Evolutionary conservation across 1,284 basidiomycete species (phyloP).

Genomic region (Apiotrichum brassicae): DNA sequence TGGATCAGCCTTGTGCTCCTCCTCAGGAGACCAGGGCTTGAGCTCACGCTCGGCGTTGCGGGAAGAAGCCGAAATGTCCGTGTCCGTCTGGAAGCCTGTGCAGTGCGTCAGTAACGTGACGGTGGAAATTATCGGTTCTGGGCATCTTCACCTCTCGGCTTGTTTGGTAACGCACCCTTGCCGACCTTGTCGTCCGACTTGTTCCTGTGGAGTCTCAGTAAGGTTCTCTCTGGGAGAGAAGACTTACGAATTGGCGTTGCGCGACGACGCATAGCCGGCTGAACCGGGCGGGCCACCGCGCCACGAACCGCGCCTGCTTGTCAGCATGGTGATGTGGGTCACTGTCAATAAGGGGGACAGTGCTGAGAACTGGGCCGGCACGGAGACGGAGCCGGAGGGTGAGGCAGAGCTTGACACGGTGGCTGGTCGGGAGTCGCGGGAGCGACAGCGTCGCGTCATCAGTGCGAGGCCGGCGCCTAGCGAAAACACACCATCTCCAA

Average conservation of each 20-base stretch:
- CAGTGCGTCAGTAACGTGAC: not conserved
- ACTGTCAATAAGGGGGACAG: not conserved
- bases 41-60: slow-evolving; percentile 62
- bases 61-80: slow-evolving; percentile 63
- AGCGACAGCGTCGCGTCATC: not conserved
- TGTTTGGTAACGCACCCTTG: slow-evolving; percentile 11
- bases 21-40: slow-evolving; percentile 64
- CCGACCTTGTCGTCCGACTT: slow-evolving; percentile 9
- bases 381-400: not conserved
- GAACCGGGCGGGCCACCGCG: slow-evolving; percentile 35
- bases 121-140: not conserved
- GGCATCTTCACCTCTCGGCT: slow-evolving; percentile 11
- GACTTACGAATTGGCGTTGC: slow-evolving; percentile 9
- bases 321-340: slow-evolving; percentile 8
- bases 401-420: too few species aligned
- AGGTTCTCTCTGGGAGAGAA: not conserved
- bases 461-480: not conserved
- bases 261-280: slow-evolving; percentile 14
- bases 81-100: slow-evolving; percentile 78
- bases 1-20: slow-evolving; percentile 20
- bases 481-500: not conserved
- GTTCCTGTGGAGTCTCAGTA: slow-evolving; percentile 1
- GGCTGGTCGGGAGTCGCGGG: not conserved
- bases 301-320: slow-evolving; percentile 34
- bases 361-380: not conserved